Base-by-base conservation (phyloP, 1,284 basidiomycete genomes). In the Ganoderma sp. region DNA sequence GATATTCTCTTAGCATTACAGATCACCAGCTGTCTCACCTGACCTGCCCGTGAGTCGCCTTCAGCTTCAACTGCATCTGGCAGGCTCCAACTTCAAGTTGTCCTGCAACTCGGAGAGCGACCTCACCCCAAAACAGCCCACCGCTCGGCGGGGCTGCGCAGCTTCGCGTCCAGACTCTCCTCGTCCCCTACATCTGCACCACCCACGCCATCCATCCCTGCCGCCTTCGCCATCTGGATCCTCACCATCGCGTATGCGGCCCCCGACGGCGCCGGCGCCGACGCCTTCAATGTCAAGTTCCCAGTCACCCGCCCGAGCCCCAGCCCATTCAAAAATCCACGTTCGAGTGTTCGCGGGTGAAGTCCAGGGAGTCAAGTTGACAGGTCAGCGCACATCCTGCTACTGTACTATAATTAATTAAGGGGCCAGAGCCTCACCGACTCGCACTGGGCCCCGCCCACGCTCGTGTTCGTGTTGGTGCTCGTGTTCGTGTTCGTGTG, bases 161-260 rank as follows among this genome's bases (percentile, higher is more conserved):
- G 2, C 52, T 56, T 56, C 9, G n/a, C 34, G n/a, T 39, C 34
- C 37, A 56, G 28, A 12, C 37, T 58, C 34, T 39, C 37, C 2
- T 10, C 22, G 12, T 25, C 22, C 34, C n/a, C 56, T 4, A 9
- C 19, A n/a, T n/a, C n/a, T n/a, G n/a, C n/a, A 19, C 37, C 9
- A 9, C 8, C 56, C 37, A 22, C 8, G 5, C 12, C 37, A 1
- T 39, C 56, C 37, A 10, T 17, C 22, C n/a, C 56, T 12, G 37
- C 56, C 32, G 56, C 3, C 56, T n/a, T 9, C 37, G 56, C 34
- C 56, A 39, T 22, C 34, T 58, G 19, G 17, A 58, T 58, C 37
- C n/a, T 58, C 34, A 58, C 56, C 34, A 58, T 58, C 34, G 56
- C 56, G 17, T 58, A 58, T n/a, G n/a, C n/a, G n/a, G n/a, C n/a